These are phyloP conservation scores for Fusarium marasasianum DNA, from an alignment of 2,329 filamentous ascomycete species.

Conservation along the genomic window DNA sequence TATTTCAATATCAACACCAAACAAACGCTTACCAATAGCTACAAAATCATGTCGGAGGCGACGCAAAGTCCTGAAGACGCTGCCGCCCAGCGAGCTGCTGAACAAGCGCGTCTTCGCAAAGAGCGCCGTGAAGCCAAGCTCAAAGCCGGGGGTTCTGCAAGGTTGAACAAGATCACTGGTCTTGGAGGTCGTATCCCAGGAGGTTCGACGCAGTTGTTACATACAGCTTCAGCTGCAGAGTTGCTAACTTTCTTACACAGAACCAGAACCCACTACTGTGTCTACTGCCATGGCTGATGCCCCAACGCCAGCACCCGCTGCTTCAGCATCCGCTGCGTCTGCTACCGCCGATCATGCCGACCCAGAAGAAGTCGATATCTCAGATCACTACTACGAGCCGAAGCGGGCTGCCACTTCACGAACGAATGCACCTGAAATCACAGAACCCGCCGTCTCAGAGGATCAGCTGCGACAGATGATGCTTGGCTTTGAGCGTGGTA, in stretches of 20 bases:
- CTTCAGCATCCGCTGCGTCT: slow-evolving; percentile 44
- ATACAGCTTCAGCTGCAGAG: neutral
- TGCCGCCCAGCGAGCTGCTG: slow-evolving; percentile 62
- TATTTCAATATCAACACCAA: neutral
- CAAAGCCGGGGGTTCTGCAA: slow-evolving; percentile 72
- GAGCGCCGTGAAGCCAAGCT: slow-evolving; percentile 84
- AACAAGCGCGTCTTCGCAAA: slow-evolving; percentile 79
- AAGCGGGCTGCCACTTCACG: slow-evolving; percentile 49
- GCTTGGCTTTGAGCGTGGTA: slow-evolving; percentile 60
- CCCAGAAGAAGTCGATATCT: slow-evolving; percentile 82
- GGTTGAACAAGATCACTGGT: slow-evolving; percentile 79
- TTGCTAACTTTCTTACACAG: neutral
- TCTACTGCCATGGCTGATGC: slow-evolving; percentile 41
- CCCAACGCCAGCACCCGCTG: slow-evolving; percentile 44
- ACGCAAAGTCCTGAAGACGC: slow-evolving; percentile 53
- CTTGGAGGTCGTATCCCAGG: slow-evolving; percentile 59
- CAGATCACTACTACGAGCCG: slow-evolving; percentile 75
- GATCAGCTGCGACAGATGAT: slow-evolving; percentile 73
- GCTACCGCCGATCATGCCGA: slow-evolving; percentile 60
- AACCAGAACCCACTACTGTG: slow-evolving; percentile 12
- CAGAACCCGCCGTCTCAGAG: slow-evolving; percentile 56
- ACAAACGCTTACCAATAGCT: neutral
- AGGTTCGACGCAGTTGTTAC: slow-evolving; percentile 37
- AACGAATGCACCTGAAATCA: slow-evolving; percentile 41
- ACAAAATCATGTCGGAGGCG: slow-evolving; percentile 52